These are phyloP conservation scores for Neonothopanus nambi DNA, from an alignment of 1,284 basidiomycete genomes.

Conservation along the genomic window DNA sequence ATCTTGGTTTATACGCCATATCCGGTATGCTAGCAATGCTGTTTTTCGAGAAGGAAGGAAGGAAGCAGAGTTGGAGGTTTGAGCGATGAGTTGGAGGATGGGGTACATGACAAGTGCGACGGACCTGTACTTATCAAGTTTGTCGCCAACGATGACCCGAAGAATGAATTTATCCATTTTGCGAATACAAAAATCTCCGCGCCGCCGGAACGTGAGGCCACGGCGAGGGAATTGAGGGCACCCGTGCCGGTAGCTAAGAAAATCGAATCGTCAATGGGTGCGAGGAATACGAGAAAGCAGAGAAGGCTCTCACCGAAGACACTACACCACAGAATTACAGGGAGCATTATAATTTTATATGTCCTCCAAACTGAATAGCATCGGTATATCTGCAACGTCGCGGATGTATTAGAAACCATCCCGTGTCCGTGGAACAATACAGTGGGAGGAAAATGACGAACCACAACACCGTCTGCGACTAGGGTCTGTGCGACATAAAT, in stretches of 20 bases:
- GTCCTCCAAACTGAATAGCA: conserved; percentile 6
- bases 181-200: neutral
- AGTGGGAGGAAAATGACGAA: neutral
- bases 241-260: conserved; percentile 1
- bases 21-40: conserved; percentile 5
- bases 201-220: neutral
- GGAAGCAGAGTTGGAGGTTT: neutral
- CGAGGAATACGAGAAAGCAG: neutral
- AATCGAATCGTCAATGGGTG: neutral
- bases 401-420: neutral
- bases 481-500: conserved; percentile 2
- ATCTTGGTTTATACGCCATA: conserved; percentile 4
- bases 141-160: neutral
- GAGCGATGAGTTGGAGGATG: neutral
- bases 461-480: conserved; percentile 9
- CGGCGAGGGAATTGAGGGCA: neutral
- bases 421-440: too few species aligned
- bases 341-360: neutral
- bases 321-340: neutral
- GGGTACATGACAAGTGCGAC: too few species aligned
- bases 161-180: conserved; percentile 7
- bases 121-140: conserved; percentile 6
- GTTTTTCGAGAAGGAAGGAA: neutral
- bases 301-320: neutral
- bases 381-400: conserved; percentile 4